These are phyloP conservation scores for Grifola frondosa DNA, from an alignment of 1,284 basidiomycete genomes.

Conservation along the genomic window DNA sequence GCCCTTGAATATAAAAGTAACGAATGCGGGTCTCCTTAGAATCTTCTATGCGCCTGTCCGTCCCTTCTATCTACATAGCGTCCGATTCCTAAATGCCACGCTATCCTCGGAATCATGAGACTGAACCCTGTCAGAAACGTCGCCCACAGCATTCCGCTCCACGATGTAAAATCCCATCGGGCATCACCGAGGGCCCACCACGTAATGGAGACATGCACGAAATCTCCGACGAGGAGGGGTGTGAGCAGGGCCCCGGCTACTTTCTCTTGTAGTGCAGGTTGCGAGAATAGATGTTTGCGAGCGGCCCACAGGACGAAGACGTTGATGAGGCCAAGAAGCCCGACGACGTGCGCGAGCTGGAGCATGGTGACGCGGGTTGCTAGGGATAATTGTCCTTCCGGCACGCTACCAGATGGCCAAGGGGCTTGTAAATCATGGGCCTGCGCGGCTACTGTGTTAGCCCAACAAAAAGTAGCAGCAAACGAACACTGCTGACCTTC, in stretches of 20 bases:
- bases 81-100: conserved; percentile 73
- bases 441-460: conserved; percentile 41
- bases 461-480: too few relatives aligned
- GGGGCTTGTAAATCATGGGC: conserved; percentile 72
- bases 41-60: conserved; percentile 30
- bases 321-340: conserved; percentile 68
- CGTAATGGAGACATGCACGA: conserved; percentile 63
- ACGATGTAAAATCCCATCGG: conserved; percentile 56
- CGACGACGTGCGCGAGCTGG: conserved; percentile 75
- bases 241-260: conserved; percentile 60
- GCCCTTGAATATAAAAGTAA: conserved; percentile 17
- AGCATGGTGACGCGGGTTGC: conserved; percentile 66
- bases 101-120: conserved; percentile 63
- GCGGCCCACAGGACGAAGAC: conserved; percentile 60
- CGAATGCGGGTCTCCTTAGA: conserved; percentile 12
- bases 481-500: conserved; percentile 34
- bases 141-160: conserved; percentile 68
- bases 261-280: conserved; percentile 68
- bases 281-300: conserved; percentile 54
- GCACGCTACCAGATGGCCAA: conserved; percentile 52
- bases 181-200: conserved; percentile 71
- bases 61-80: conserved; percentile 70
- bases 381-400: conserved; percentile 50
- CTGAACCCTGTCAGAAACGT: conserved; percentile 63
- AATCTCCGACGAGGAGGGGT: conserved; percentile 67